Conservation (phyloP, 345 rosid species). For the Toxicodendron radicans region DNA sequence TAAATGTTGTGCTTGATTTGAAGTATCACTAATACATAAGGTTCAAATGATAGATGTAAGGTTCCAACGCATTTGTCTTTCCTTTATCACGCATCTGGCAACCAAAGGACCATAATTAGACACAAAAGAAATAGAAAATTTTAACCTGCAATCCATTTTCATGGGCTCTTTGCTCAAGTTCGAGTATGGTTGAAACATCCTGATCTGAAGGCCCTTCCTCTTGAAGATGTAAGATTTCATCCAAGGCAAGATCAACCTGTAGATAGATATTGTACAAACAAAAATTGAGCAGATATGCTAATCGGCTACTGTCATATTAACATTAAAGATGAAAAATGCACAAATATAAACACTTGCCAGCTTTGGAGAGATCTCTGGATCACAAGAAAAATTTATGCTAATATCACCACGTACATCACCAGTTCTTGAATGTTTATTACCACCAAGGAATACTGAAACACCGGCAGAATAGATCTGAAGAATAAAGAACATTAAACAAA, state of each 20-base stretch:
- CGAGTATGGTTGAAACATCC: slow-evolving; percentile 74
- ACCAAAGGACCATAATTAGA: not conserved
- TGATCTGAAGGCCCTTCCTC: slow-evolving; percentile 75
- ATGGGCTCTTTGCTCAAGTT: slow-evolving; percentile 93
- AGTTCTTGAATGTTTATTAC: slow-evolving; percentile 86
- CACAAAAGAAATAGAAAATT: not conserved
- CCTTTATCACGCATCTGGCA: not conserved
- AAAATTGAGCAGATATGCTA: slow-evolving; percentile 3
- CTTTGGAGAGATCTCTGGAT: slow-evolving; percentile 81
- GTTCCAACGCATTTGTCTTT: slow-evolving; percentile 3
- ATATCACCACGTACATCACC: slow-evolving; percentile 87
- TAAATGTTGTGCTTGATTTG: not conserved
- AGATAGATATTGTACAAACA: slow-evolving; percentile 11
- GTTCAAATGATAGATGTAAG: slow-evolving; percentile 3
- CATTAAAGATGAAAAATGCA: not conserved
- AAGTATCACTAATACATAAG: not conserved
- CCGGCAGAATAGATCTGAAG: slow-evolving; percentile 79
- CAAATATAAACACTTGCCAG: slow-evolving; percentile 42
- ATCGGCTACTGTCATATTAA: not conserved
- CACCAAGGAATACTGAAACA: slow-evolving; percentile 81
- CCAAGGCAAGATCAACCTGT: slow-evolving; percentile 86
- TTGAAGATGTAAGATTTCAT: slow-evolving; percentile 77
- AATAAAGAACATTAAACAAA: slow-evolving; percentile 20
- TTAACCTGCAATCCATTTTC: slow-evolving; percentile 88
- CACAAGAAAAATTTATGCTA: slow-evolving; percentile 83